A percentile compares a stretch with the other conserved stretches of the same genome.
phyloP scores from a whole-genome alignment of 1,284 basidiomycete genomes.

The Leccinum glutinopallens region DNA sequence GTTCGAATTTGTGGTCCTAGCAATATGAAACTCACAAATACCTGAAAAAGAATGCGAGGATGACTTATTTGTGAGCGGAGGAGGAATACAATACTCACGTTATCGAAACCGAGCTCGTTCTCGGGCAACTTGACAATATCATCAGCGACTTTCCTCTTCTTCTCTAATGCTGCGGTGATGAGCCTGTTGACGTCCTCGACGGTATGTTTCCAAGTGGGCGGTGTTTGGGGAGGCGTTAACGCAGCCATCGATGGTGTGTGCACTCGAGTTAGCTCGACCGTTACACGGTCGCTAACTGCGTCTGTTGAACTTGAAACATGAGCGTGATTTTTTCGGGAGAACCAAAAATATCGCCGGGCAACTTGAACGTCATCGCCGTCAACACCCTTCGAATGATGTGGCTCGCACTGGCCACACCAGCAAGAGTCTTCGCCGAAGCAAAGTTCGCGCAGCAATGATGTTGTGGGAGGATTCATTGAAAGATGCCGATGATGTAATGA shows the following conservation, averaged over 20 bases:
- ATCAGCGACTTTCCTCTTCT: conserved; percentile 43
- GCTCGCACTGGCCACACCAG: no score
- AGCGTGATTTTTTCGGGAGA: neutral
- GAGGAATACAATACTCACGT: conserved; percentile 42
- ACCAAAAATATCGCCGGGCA: no score
- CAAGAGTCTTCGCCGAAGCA: no score
- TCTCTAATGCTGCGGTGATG: conserved; percentile 61
- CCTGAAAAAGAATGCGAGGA: conserved; percentile 41
- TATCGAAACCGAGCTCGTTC: conserved; percentile 62
- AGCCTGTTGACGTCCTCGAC: conserved; percentile 59
- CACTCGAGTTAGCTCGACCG: no score
- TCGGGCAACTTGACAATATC: conserved; percentile 61
- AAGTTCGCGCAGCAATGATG: no score
- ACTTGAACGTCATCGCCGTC: no score
- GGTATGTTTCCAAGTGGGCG: conserved; percentile 71
- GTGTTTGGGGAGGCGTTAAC: conserved; percentile 65
- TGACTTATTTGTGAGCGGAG: neutral
- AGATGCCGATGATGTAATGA: no score
- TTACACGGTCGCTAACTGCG: neutral
- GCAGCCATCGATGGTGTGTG: conserved; percentile 32
- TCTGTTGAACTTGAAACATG: neutral
- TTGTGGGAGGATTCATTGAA: no score
- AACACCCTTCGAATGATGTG: no score
- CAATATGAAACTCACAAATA: conserved; percentile 56
- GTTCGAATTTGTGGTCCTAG: neutral